Base-by-base conservation (phyloP, 176 grass and related monocot species). In the Guadua angustifolia region DNA sequence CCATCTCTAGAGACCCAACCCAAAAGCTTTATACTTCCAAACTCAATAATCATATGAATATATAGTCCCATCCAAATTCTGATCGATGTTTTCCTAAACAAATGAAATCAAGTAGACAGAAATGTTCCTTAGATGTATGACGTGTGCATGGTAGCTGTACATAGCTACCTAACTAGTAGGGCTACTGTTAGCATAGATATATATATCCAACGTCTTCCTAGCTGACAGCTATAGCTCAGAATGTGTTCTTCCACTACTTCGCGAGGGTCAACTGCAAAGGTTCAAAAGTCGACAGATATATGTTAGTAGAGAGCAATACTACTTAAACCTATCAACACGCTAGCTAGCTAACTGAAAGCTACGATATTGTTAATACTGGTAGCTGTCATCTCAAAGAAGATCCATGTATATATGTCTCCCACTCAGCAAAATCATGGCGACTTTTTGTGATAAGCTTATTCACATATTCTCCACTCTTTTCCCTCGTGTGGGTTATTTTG, bases 401-500 rank as follows among this genome's bases (percentile, higher is more conserved):
- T 90, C 78, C 66, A 82, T 43, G 68, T 82, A 82, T 36, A n/a
- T n/a, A n/a, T 86, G 83, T 90, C 79, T 82, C 73, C 88, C 79
- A 90, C 88, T 90, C 25, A 59, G 29, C 83, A 90, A 78, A 73
- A 67, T 42, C 47, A 64, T 82, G 42, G 58, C 22, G 26, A 59
- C 73, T 59, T 44, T 83, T 53, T 73, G 26, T 78, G 78, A 82
- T 79, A 87, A 82, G 78, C 75, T 82, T 82, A 45, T 45, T 45
- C 50, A 87, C 39, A 82, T 66, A 69, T 75, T 82, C 85, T 75
- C 78, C 71, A 38, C 59, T 79, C 47, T 64, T 77, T 36, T 82
- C 73, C 78, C 71, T 55, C 40, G 21, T 76, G 77, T 76, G 78
- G 45, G 32, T 44, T 64, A 45, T 80, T 86, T 84, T 73, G 19